Percentiles rank a stretch among this genome's conserved stretches.
These are phyloP conservation scores for Boletellus dicymbophilus DNA, from an alignment of 1,284 basidiomycete genomes.

Conservation along the genomic window DNA sequence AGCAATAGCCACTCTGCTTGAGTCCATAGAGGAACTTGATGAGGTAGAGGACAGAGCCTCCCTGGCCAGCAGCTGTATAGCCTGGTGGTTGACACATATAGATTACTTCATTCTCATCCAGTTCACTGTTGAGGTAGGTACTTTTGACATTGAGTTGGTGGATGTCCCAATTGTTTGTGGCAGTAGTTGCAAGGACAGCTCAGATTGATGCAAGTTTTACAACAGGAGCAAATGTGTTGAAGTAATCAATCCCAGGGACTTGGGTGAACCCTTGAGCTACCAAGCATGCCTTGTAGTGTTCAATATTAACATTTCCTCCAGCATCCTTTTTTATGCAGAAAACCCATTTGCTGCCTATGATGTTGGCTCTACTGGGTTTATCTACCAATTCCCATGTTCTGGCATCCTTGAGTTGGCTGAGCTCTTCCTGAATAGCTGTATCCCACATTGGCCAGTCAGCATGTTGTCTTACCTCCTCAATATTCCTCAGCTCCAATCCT, in stretches of 20 bases:
- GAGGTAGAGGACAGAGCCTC: background rate
- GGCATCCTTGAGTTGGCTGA: background rate
- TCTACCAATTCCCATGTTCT: background rate
- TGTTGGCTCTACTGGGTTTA: background rate
- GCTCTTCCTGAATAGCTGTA: background rate
- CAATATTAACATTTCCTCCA: conserved; percentile 28
- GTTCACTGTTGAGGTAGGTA: background rate
- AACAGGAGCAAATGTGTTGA: conserved; percentile 26
- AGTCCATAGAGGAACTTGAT: too few relatives aligned
- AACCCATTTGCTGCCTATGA: background rate
- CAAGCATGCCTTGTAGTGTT: conserved; percentile 17
- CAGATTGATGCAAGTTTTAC: conserved; percentile 22
- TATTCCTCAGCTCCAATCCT: background rate
- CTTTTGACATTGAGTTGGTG: conserved; percentile 7
- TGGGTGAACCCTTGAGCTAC: conserved; percentile 3
- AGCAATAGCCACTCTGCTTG: too few relatives aligned
- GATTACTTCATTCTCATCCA: conserved; percentile 4
- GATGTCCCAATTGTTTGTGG: conserved; percentile 5
- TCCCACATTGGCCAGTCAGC: conserved; percentile 1
- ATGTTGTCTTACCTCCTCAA: background rate
- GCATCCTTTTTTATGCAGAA: conserved; percentile 17
- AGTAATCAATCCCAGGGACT: background rate
- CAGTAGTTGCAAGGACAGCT: background rate
- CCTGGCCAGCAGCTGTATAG: background rate
- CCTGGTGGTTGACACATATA: conserved; percentile 5